A percentile compares a stretch with the other conserved stretches of the same genome.
phyloP scores from a whole-genome alignment of 192 early-diverging fungal genomes.

The Dissophora ornata region DNA sequence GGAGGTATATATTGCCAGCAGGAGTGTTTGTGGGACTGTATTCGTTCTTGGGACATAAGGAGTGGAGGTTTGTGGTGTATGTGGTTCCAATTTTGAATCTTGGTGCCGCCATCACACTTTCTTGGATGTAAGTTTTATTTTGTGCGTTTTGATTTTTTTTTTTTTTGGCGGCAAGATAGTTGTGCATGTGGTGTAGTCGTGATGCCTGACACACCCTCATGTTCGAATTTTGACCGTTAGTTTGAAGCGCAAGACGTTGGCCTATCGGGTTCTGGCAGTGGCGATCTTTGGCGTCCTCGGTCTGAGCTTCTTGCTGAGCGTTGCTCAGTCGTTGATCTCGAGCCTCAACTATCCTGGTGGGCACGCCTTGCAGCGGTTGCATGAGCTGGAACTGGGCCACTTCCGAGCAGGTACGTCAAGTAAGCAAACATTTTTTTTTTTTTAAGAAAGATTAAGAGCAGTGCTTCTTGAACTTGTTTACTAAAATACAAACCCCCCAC shows the following conservation, averaged over 20 bases:
- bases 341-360: constrained; percentile 92
- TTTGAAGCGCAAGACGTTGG: constrained; percentile 51
- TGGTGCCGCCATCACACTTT: constrained; percentile 68
- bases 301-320: constrained; percentile 36
- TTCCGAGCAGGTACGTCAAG: constrained; percentile 20
- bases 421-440: neutral
- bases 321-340: constrained; percentile 68
- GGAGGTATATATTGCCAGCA: constrained; percentile 66
- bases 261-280: constrained; percentile 37
- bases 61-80: constrained; percentile 95
- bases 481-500: no score
- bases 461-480: no score
- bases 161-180: no score
- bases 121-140: constrained; percentile 51
- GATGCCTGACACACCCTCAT: no score
- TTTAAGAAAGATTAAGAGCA: no score
- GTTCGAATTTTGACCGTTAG: no score
- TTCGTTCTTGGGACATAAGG: constrained; percentile 90
- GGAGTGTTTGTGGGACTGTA: constrained; percentile 71
- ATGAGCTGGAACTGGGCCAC: constrained; percentile 55
- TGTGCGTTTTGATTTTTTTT: no score
- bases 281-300: constrained; percentile 25
- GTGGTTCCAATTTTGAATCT: constrained; percentile 84
- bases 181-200: no score
- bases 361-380: constrained; percentile 73